These are phyloP conservation scores for Hordeum pubiflorum DNA, from an alignment of 202 grass and related monocot species.

Conservation along the genomic window DNA sequence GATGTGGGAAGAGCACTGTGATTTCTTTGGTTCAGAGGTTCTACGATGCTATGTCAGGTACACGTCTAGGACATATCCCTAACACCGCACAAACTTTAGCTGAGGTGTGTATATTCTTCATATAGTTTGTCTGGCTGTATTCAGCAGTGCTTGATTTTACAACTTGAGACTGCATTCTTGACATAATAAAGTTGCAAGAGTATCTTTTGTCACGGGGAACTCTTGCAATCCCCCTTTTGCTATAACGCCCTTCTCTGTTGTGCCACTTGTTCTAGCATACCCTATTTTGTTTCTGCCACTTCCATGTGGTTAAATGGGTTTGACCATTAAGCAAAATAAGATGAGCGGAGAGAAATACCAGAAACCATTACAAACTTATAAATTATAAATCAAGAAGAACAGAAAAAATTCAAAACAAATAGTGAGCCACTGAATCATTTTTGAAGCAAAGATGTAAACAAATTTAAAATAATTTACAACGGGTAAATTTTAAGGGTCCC, in stretches of 20 bases:
- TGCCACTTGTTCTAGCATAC: neutral
- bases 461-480: too few relatives aligned
- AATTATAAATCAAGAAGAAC: neutral
- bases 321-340: neutral
- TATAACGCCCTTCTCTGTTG: neutral
- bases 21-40: slow-evolving; percentile 57
- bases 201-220: neutral
- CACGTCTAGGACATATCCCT: neutral
- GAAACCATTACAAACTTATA: neutral
- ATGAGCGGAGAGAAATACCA: neutral
- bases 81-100: slow-evolving; percentile 12
- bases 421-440: neutral
- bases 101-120: neutral
- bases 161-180: neutral
- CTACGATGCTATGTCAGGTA: slow-evolving; percentile 51
- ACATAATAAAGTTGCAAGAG: neutral
- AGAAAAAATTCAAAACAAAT: neutral
- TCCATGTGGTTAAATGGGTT: neutral
- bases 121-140: neutral
- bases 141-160: neutral
- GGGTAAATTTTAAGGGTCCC: too few relatives aligned
- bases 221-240: neutral
- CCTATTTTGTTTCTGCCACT: neutral
- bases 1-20: slow-evolving; percentile 66
- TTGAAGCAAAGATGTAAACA: neutral